A percentile compares a stretch with the other conserved stretches of the same genome.
Conservation (phyloP, 305 asterid species). For the Fraxinus latifolia region DNA sequence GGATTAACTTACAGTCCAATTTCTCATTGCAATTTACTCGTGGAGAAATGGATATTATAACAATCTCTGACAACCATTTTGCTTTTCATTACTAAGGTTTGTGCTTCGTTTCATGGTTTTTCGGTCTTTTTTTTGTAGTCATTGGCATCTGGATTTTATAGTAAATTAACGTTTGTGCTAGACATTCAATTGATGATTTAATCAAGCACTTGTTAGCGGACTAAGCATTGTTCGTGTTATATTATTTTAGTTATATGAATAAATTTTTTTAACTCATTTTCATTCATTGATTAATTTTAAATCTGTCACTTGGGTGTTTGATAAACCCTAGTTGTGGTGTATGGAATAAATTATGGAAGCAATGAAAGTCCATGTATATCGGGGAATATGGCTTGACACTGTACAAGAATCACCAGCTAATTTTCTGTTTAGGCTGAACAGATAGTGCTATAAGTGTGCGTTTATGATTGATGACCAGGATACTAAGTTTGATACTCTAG, state of each 20-base stretch:
- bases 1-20: not conserved
- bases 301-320: not conserved
- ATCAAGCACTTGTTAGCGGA: not conserved
- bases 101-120: not conserved
- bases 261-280: not conserved
- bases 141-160: not conserved
- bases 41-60: not conserved
- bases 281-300: not conserved
- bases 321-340: not conserved
- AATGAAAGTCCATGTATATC: not conserved
- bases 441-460: not conserved
- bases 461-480: not conserved
- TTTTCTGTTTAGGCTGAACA: not conserved
- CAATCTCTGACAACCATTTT: not conserved
- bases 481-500: not conserved
- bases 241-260: not conserved
- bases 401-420: not conserved
- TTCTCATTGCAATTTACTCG: not conserved
- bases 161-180: not conserved
- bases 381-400: not conserved
- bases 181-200: not conserved
- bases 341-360: not conserved
- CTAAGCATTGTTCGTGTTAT: not conserved
- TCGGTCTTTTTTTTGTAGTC: not conserved
- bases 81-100: not conserved